Evolutionary conservation across 352 stramenopile genomes (phyloP).

Genomic region (Pythium monospermum): DNA sequence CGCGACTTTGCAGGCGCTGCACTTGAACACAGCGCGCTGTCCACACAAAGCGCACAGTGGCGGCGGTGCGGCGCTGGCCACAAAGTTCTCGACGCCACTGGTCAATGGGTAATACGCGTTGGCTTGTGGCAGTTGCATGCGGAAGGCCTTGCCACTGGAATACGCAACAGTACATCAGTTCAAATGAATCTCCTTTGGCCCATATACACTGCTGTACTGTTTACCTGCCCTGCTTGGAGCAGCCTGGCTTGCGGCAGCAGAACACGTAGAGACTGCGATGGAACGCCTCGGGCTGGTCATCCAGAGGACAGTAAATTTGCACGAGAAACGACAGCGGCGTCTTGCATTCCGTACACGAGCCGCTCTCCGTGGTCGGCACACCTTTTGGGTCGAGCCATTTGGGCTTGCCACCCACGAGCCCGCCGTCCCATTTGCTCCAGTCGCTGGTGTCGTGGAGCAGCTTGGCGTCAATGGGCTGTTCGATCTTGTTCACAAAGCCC

Average conservation of each 20-base stretch:
- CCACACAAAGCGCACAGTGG: slow-evolving; percentile 55
- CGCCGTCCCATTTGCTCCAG: slow-evolving; percentile 91
- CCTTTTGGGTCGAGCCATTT: slow-evolving; percentile 80
- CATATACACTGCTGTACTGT: not conserved
- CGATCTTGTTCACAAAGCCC: slow-evolving; percentile 55
- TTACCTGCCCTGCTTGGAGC: slow-evolving; percentile 41
- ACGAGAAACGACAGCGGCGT: slow-evolving; percentile 70
- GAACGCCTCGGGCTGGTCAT: slow-evolving; percentile 85
- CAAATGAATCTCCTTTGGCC: not conserved
- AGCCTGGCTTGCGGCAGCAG: slow-evolving; percentile 71
- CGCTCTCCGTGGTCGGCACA: slow-evolving; percentile 34
- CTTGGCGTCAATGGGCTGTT: slow-evolving; percentile 18
- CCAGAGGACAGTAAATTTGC: slow-evolving; percentile 92
- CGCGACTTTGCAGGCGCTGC: slow-evolving; percentile 63
- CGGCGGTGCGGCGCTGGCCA: slow-evolving; percentile 1
- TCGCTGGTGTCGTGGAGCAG: slow-evolving; percentile 44
- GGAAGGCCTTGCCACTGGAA: slow-evolving; percentile 61
- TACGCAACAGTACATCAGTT: not conserved
- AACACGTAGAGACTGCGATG: slow-evolving; percentile 94
- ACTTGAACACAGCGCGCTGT: slow-evolving; percentile 59
- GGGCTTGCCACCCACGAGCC: slow-evolving; percentile 85
- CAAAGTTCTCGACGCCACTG: slow-evolving; percentile 29
- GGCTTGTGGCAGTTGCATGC: slow-evolving; percentile 80
- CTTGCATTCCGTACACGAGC: slow-evolving; percentile 49
- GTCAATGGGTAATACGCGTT: slow-evolving; percentile 89